These are phyloP conservation scores for Fusarium udum DNA, from an alignment of 2,329 filamentous ascomycete species.

Conservation along the genomic window DNA sequence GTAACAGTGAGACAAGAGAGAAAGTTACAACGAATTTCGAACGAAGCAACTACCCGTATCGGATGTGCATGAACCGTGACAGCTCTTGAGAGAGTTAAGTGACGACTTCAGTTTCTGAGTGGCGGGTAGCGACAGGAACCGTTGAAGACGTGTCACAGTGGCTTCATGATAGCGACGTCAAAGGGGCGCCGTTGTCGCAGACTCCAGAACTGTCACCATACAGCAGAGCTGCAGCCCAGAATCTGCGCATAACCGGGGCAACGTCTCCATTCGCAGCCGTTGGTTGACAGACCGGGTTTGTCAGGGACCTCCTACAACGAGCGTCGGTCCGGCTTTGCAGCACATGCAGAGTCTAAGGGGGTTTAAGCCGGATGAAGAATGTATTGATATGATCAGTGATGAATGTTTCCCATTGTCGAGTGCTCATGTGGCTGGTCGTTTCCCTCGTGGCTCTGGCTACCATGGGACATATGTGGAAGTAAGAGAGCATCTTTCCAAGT, in stretches of 20 bases:
- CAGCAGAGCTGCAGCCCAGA: slow-evolving; percentile 23
- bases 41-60: slow-evolving; percentile 32
- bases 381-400: background rate
- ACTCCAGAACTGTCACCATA: slow-evolving; percentile 16
- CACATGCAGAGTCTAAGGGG: background rate
- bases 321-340: background rate
- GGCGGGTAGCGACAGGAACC: slow-evolving; percentile 35
- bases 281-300: slow-evolving; percentile 4
- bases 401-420: background rate
- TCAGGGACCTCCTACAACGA: background rate
- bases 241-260: slow-evolving; percentile 24
- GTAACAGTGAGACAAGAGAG: slow-evolving; percentile 20
- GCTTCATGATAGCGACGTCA: slow-evolving; percentile 24
- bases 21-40: slow-evolving; percentile 13
- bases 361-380: background rate
- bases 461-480: slow-evolving; percentile 17
- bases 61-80: slow-evolving; percentile 32
- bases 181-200: slow-evolving; percentile 17
- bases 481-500: background rate
- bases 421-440: slow-evolving; percentile 1
- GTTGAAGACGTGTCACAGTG: slow-evolving; percentile 36
- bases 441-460: slow-evolving; percentile 8
- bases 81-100: slow-evolving; percentile 20
- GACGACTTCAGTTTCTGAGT: slow-evolving; percentile 25
- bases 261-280: slow-evolving; percentile 14